Percentiles rank a stretch among this genome's conserved stretches.
Evolutionary conservation across 225 moss, liverwort and hornwort species (phyloP).

Genomic region (Polytrichum commune): DNA sequence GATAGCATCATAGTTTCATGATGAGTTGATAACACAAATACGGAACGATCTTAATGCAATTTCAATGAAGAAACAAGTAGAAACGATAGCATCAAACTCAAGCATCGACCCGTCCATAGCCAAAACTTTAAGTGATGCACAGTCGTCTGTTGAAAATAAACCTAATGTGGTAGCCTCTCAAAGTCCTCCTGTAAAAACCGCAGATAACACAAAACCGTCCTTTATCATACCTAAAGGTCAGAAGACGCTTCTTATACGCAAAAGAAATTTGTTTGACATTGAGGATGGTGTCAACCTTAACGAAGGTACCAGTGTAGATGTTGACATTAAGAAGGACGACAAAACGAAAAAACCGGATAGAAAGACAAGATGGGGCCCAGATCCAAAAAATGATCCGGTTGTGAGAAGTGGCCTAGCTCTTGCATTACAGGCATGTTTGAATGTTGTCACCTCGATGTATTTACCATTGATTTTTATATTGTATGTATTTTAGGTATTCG

Average conservation of each 20-base stretch:
- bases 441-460: neutral
- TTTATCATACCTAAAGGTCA: constrained; percentile 24
- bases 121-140: too few relatives aligned
- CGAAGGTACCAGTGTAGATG: constrained; percentile 4
- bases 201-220: too few relatives aligned
- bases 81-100: too few relatives aligned
- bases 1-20: too few relatives aligned
- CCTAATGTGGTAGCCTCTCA: too few relatives aligned
- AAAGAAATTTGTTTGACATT: constrained; percentile 66
- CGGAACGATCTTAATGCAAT: too few relatives aligned
- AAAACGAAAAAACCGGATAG: constrained; percentile 17
- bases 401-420: constrained; percentile 72
- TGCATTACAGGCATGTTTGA: constrained; percentile 62
- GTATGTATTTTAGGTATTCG: neutral
- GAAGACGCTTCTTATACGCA: constrained; percentile 70
- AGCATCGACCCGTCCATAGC: too few relatives aligned
- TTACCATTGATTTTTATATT: neutral
- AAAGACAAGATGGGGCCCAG: constrained; percentile 60
- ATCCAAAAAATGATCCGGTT: constrained; percentile 56
- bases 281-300: constrained; percentile 58
- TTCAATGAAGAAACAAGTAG: too few relatives aligned
- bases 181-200: too few relatives aligned
- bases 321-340: constrained; percentile 27
- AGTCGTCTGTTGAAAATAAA: too few relatives aligned
- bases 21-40: too few relatives aligned